These are phyloP conservation scores for Eucalyptus erythrocorys DNA, from an alignment of 345 rosid genomes.

Conservation along the genomic window DNA sequence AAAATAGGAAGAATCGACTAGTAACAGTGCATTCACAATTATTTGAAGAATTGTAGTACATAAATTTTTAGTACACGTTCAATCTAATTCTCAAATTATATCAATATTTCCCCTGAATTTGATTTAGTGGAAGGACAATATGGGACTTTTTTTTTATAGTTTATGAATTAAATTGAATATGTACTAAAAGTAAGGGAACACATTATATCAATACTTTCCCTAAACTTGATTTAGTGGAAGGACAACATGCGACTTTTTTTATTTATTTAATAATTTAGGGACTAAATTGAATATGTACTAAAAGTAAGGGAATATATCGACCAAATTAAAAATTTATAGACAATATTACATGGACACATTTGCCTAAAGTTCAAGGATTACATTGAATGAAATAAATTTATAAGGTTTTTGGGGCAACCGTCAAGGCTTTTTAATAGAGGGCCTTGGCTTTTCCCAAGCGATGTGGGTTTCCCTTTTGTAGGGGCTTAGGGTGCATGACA, in stretches of 20 bases:
- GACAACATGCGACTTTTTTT: rapidly evolving
- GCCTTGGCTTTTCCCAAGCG: rapidly evolving
- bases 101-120: too few species aligned
- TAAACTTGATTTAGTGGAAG: too few species aligned
- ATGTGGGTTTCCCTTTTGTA: rapidly evolving
- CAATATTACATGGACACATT: rapidly evolving
- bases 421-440: rapidly evolving
- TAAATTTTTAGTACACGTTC: rapidly evolving
- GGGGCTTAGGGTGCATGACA: too few species aligned
- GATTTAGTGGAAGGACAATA: too few species aligned
- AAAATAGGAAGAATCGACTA: too few species aligned
- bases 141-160: too few species aligned
- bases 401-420: too few species aligned
- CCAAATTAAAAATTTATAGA: too few species aligned
- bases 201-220: too few species aligned
- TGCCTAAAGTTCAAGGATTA: too few species aligned
- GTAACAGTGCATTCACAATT: too few species aligned
- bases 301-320: rapidly evolving
- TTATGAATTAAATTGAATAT: rapidly evolving
- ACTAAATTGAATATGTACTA: rapidly evolving
- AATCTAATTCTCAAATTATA: rapidly evolving
- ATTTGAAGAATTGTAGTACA: rapidly evolving
- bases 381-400: too few species aligned
- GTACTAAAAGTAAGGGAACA: rapidly evolving
- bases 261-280: rapidly evolving